Percentiles rank a stretch among this genome's conserved stretches.
Conservation (phyloP, 179 eudicot genomes). For the Silene coronaria region DNA sequence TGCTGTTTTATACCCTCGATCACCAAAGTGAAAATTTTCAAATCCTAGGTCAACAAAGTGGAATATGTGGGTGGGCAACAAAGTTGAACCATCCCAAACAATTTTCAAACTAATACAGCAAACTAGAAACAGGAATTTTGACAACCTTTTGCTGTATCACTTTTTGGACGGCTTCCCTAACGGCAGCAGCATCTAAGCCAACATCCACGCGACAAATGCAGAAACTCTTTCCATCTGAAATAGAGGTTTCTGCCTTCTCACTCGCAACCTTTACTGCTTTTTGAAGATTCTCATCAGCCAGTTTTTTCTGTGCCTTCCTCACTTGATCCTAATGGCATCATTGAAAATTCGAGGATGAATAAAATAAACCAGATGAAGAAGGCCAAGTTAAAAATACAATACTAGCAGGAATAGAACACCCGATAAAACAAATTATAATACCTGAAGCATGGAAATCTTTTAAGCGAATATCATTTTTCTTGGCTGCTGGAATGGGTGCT, state of each 20-base stretch:
- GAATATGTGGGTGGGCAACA: not conserved
- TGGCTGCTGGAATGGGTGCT: constrained; percentile 73
- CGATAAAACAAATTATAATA: constrained; percentile 19
- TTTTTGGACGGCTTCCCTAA: constrained; percentile 73
- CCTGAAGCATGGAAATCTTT: constrained; percentile 64
- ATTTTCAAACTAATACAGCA: not conserved
- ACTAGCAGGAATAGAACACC: not conserved
- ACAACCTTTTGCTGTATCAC: constrained; percentile 77
- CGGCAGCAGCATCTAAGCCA: constrained; percentile 70
- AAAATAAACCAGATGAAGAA: not conserved
- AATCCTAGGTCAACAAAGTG: too few species aligned
- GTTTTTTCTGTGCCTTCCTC: constrained; percentile 60
- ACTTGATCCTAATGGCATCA: constrained; percentile 52
- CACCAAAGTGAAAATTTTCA: not conserved
- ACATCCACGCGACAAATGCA: constrained; percentile 67
- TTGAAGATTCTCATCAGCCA: constrained; percentile 66
- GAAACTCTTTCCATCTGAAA: constrained; percentile 65
- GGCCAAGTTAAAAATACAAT: not conserved
- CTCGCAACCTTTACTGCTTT: constrained; percentile 62
- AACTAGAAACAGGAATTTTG: constrained; percentile 2
- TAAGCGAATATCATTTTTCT: constrained; percentile 64
- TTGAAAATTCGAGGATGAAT: not conserved
- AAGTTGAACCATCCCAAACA: not conserved
- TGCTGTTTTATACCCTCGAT: not conserved
- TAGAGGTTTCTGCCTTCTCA: constrained; percentile 68